phyloP scores from a whole-genome alignment of 2,329 filamentous ascomycete genomes.

The Fusarium citri region DNA sequence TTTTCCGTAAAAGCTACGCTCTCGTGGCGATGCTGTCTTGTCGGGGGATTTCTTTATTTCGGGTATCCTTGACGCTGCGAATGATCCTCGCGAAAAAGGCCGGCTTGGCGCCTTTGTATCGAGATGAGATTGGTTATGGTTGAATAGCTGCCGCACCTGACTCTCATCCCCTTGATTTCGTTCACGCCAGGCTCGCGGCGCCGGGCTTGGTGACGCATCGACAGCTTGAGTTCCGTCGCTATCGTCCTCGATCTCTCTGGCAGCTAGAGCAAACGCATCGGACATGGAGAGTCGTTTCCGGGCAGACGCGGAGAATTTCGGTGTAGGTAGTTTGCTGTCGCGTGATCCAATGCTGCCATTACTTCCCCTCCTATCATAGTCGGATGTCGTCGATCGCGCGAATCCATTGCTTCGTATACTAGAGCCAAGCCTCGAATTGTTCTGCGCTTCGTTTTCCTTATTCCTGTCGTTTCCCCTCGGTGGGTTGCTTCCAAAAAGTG shows the following conservation, averaged over 20 bases:
- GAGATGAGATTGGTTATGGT: slow-evolving; percentile 48
- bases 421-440: slow-evolving; percentile 21
- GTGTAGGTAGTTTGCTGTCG: slow-evolving; percentile 52
- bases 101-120: slow-evolving; percentile 46
- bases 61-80: slow-evolving; percentile 37
- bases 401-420: slow-evolving; percentile 28
- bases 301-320: slow-evolving; percentile 47
- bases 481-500: slow-evolving; percentile 51
- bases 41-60: slow-evolving; percentile 34
- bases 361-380: slow-evolving; percentile 40
- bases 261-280: slow-evolving; percentile 56
- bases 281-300: slow-evolving; percentile 54
- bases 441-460: slow-evolving; percentile 38
- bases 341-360: slow-evolving; percentile 44
- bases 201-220: slow-evolving; percentile 65
- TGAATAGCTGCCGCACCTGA: slow-evolving; percentile 46
- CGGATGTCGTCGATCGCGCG: slow-evolving; percentile 45
- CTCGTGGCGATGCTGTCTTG: slow-evolving; percentile 38
- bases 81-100: slow-evolving; percentile 40
- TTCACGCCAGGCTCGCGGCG: slow-evolving; percentile 59
- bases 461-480: slow-evolving; percentile 39
- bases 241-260: slow-evolving; percentile 46
- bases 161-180: slow-evolving; percentile 49
- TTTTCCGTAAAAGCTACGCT: slow-evolving; percentile 42
- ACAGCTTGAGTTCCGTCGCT: slow-evolving; percentile 44